phyloP scores from a whole-genome alignment of 768 basidiomycete species.

The Amanita thiersii region DNA sequence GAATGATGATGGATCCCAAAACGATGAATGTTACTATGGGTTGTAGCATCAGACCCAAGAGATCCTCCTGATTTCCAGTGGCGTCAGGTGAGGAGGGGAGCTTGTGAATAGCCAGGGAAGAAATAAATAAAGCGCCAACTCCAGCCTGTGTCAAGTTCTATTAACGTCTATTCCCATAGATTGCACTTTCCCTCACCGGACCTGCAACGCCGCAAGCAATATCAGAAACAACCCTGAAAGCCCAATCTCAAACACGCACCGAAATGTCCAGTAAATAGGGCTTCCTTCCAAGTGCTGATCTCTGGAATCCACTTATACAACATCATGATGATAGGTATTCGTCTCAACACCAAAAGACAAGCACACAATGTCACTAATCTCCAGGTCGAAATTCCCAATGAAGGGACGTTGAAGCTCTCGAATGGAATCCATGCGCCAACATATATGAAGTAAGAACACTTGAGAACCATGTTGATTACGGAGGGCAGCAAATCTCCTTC shows the following conservation, averaged over 20 bases:
- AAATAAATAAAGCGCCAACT: slow-evolving; percentile 86
- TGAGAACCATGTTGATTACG: slow-evolving; percentile 82
- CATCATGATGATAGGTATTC: slow-evolving; percentile 71
- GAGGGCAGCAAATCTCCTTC: slow-evolving; percentile 86
- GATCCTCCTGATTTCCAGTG: slow-evolving; percentile 59
- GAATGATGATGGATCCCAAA: slow-evolving; percentile 75
- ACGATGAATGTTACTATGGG: slow-evolving; percentile 88
- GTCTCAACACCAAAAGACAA: slow-evolving; percentile 61
- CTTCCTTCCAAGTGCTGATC: slow-evolving; percentile 77
- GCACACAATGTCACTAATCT: slow-evolving; percentile 61
- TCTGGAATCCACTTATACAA: slow-evolving; percentile 86
- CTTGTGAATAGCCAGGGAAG: slow-evolving; percentile 57
- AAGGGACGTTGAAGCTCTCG: slow-evolving; percentile 41
- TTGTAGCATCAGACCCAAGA: slow-evolving; percentile 64
- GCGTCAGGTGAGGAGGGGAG: slow-evolving; percentile 52
- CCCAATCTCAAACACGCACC: slow-evolving; percentile 35
- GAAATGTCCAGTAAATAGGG: slow-evolving; percentile 88
- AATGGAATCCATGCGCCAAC: slow-evolving; percentile 87
- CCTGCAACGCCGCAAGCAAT: too few species aligned
- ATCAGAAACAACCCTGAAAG: too few species aligned
- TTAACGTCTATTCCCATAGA: too few species aligned
- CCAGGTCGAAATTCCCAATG: slow-evolving; percentile 62
- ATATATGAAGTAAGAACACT: slow-evolving; percentile 75
- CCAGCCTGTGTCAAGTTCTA: too few species aligned
- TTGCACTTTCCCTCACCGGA: too few species aligned